Evolutionary conservation across 1,284 basidiomycete genomes (phyloP).

Genomic region (Ustilago lituana): DNA sequence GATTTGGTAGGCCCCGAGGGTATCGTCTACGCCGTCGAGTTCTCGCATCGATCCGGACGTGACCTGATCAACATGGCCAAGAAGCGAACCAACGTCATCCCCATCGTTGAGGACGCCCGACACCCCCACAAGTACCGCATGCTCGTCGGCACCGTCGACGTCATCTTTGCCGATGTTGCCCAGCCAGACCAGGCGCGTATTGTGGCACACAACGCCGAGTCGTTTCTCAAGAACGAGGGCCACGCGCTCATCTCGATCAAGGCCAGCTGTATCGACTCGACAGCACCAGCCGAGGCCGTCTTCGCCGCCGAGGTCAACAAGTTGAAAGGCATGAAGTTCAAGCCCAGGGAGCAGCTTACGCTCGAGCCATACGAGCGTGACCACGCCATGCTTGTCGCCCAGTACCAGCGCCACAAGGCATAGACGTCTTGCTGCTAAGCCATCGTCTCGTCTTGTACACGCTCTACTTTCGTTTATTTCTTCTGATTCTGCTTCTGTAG

Average conservation of each 20-base stretch:
- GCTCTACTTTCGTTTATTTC: constrained; percentile 10
- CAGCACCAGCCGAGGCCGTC: constrained; percentile 85
- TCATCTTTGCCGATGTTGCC: constrained; percentile 89
- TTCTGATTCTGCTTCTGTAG: constrained; percentile 47
- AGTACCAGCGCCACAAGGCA: constrained; percentile 64
- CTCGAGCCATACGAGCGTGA: constrained; percentile 69
- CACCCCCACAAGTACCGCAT: constrained; percentile 71
- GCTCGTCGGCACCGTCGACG: constrained; percentile 64
- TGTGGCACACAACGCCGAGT: constrained; percentile 89
- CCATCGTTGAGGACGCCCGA: constrained; percentile 98
- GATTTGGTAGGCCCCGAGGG: constrained; percentile 98
- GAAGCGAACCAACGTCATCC: constrained; percentile 98
- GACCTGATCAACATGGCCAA: constrained; percentile 99
- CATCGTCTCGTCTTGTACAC: not conserved
- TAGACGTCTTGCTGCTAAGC: constrained; percentile 2
- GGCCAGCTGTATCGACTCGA: constrained; percentile 98
- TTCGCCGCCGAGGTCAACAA: constrained; percentile 89
- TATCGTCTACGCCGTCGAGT: constrained; percentile 97
- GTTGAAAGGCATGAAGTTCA: constrained; percentile 73
- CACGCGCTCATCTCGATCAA: constrained; percentile 98
- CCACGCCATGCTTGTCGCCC: constrained; percentile 65
- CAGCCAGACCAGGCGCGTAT: constrained; percentile 91
- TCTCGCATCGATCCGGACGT: constrained; percentile 93
- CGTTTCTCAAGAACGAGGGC: constrained; percentile 94
- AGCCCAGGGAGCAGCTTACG: constrained; percentile 89